These are phyloP conservation scores for Annulohypoxylon stygium DNA, from an alignment of 495 filamentous ascomycete species.

Conservation along the genomic window DNA sequence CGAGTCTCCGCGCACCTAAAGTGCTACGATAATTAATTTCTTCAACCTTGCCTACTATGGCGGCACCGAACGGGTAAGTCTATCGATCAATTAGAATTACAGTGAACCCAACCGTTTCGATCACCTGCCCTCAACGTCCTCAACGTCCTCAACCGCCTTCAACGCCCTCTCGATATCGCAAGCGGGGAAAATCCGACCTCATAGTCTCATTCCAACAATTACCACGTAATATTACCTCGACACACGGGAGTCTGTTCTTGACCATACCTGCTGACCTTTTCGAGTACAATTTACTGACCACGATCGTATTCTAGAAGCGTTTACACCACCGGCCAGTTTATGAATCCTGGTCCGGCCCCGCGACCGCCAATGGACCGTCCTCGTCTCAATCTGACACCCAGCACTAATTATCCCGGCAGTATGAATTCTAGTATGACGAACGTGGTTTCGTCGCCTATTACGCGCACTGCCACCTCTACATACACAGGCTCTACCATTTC, in stretches of 20 bases:
- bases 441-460: conserved; percentile 74
- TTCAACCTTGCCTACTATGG: conserved; percentile 34
- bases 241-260: neutral
- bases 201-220: neutral
- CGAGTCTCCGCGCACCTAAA: conserved; percentile 17
- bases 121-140: neutral
- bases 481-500: conserved; percentile 76
- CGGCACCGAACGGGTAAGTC: conserved; percentile 50
- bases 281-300: conserved; percentile 31
- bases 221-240: neutral
- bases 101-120: conserved; percentile 7
- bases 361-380: conserved; percentile 88
- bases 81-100: conserved; percentile 23
- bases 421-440: conserved; percentile 72
- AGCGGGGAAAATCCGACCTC: conserved; percentile 4
- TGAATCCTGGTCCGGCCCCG: conserved; percentile 96
- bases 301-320: conserved; percentile 57
- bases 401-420: conserved; percentile 78
- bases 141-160: neutral
- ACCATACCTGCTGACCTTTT: neutral
- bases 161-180: conserved; percentile 9
- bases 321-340: conserved; percentile 82
- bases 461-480: conserved; percentile 67
- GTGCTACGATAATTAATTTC: conserved; percentile 16
- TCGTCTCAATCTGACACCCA: conserved; percentile 81